Percentiles rank a stretch among this genome's conserved stretches.
Evolutionary conservation across 176 grass and related monocot genomes (phyloP).

Genomic region (Chrysopogon serrulatus): DNA sequence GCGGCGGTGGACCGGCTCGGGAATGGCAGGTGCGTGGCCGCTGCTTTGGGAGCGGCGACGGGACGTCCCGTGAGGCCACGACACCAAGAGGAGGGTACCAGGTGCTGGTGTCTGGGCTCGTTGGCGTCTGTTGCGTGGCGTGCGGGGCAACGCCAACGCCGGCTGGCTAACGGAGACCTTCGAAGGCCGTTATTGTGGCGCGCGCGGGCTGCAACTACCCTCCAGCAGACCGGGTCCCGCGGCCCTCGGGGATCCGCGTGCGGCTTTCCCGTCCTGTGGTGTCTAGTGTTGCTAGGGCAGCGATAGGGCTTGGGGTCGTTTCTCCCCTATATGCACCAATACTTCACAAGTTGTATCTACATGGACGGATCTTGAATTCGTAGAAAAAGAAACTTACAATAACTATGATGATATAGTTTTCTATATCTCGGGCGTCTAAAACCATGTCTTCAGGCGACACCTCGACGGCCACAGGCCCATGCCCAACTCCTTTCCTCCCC

Average conservation of each 20-base stretch:
- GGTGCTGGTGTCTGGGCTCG: background rate
- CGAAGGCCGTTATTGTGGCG: background rate
- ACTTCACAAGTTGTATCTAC: no score
- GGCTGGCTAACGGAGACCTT: background rate
- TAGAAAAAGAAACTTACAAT: no score
- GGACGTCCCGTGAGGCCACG: background rate
- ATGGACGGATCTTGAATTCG: no score
- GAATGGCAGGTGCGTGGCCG: background rate
- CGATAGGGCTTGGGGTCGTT: no score
- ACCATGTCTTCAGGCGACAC: no score
- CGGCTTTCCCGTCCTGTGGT: background rate
- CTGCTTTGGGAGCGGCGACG: background rate
- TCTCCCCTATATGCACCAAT: no score
- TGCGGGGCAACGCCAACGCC: background rate
- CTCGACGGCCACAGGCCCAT: no score
- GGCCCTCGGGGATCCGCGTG: background rate
- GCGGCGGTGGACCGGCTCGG: constrained; percentile 17
- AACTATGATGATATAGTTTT: no score
- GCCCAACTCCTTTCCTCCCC: no score
- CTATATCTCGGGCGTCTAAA: no score
- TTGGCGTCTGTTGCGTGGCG: background rate
- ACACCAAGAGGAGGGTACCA: background rate
- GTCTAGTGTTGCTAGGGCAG: background rate
- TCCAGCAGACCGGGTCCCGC: background rate
- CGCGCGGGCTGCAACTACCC: background rate